Percentiles rank a stretch among this genome's conserved stretches.
Evolutionary conservation across 257 asterid species (phyloP).

Genomic region (Solanum tarijense): DNA sequence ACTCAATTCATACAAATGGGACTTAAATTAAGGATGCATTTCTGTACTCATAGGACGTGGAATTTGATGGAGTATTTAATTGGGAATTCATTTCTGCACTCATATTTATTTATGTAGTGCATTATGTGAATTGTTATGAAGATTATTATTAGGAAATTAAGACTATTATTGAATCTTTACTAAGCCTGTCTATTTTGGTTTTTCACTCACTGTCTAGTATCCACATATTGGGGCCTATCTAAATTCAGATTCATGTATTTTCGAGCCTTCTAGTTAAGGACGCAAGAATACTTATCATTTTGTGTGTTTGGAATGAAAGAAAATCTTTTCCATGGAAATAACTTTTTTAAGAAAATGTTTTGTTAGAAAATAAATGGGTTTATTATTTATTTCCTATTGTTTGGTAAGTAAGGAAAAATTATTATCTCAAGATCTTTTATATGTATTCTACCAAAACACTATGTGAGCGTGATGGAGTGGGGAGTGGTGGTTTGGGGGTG

Average conservation of each 20-base stretch:
- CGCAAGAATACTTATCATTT: too few species aligned
- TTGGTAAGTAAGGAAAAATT: too few species aligned
- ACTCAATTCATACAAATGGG: background rate
- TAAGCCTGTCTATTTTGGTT: background rate
- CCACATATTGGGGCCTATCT: background rate
- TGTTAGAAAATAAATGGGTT: too few species aligned
- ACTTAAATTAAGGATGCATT: background rate
- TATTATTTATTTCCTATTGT: too few species aligned
- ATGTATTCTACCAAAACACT: too few species aligned
- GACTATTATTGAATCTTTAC: background rate
- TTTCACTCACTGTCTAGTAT: rapidly evolving
- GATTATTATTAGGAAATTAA: background rate
- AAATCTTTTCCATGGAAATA: too few species aligned
- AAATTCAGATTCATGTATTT: too few species aligned
- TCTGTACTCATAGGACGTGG: too few species aligned
- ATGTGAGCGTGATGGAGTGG: too few species aligned
- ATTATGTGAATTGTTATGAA: background rate
- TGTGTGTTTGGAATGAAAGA: background rate
- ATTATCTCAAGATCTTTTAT: too few species aligned
- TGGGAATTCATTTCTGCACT: background rate
- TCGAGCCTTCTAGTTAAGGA: background rate
- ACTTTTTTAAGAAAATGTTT: too few species aligned
- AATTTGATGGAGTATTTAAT: background rate
- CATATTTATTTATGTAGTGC: background rate
- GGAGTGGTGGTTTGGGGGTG: too few species aligned